These are phyloP conservation scores for Volvox carteri DNA, from an alignment of 163 green algal species.

Conservation along the genomic window DNA sequence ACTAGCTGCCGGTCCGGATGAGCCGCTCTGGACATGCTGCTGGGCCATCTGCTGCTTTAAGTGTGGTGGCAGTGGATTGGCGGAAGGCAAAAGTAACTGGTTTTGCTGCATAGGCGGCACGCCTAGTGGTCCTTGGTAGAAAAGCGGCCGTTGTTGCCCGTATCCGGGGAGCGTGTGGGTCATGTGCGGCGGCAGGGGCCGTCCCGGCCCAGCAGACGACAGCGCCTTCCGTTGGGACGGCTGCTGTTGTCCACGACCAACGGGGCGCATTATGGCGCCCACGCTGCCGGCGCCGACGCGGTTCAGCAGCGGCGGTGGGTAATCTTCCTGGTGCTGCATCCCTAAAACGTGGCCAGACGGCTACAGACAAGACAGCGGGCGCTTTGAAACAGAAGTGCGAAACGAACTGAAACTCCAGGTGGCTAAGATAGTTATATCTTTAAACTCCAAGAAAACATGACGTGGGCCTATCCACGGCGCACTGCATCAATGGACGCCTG, in stretches of 20 bases:
- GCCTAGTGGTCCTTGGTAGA: not conserved
- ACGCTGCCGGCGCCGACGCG: not conserved
- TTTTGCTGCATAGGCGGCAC: not conserved
- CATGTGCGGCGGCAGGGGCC: not conserved
- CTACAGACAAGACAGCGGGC: too few species aligned
- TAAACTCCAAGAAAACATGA: too few species aligned
- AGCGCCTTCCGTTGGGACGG: not conserved
- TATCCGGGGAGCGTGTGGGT: not conserved
- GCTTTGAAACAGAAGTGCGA: too few species aligned
- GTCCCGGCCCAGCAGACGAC: not conserved
- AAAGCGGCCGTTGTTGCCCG: not conserved
- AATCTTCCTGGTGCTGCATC: constrained; percentile 16
- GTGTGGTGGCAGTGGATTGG: not conserved
- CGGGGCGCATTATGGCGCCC: not conserved
- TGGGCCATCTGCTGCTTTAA: constrained; percentile 5
- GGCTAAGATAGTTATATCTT: too few species aligned
- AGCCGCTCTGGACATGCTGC: not conserved
- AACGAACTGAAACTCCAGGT: too few species aligned
- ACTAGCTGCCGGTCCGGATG: not conserved
- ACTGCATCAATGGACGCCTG: too few species aligned
- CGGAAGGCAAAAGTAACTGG: not conserved
- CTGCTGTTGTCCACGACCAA: not conserved
- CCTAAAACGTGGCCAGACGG: too few species aligned
- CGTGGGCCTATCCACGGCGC: too few species aligned
- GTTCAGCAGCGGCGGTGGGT: not conserved